These are phyloP conservation scores for Wallacemonas sp. DNA, from an alignment of 208 protist species.

Conservation along the genomic window DNA sequence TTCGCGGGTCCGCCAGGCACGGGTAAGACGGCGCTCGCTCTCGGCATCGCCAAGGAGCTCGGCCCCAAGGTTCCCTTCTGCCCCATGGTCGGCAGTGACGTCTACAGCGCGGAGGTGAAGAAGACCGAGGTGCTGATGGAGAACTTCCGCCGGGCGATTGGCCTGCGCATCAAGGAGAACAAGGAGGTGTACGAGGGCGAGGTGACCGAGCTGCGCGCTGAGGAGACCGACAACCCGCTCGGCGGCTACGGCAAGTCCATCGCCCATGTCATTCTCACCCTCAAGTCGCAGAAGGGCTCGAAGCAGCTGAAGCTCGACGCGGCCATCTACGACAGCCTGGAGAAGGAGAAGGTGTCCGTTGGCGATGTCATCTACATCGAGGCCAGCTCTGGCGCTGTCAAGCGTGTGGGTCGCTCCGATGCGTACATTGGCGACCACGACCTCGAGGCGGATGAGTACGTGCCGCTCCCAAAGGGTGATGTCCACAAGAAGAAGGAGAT, in stretches of 20 bases:
- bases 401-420: constrained; percentile 96
- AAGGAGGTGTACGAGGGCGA: constrained; percentile 99
- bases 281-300: constrained; percentile 98
- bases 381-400: constrained; percentile 97
- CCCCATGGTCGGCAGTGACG: constrained; percentile 99
- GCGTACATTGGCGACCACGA: constrained; percentile 96
- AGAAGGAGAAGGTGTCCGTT: constrained; percentile 98
- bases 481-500: constrained; percentile 99
- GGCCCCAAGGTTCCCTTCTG: constrained; percentile 99
- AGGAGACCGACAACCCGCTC: constrained; percentile 98
- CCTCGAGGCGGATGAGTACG: constrained; percentile 99
- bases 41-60: constrained; percentile 98
- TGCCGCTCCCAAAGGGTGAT: constrained; percentile 99
- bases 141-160: constrained; percentile 99
- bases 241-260: constrained; percentile 99
- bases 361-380: constrained; percentile 99
- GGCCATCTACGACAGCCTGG: constrained; percentile 98
- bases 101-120: constrained; percentile 99
- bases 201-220: constrained; percentile 98
- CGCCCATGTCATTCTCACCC: constrained; percentile 97
- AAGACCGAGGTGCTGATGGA: constrained; percentile 99
- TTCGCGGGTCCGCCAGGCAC: constrained; percentile 99
- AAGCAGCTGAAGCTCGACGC: constrained; percentile 99
- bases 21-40: constrained; percentile 97
- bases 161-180: constrained; percentile 99